Base-by-base conservation (phyloP, 352 stramenopile species). In the Thalassiosira hispida region DNA sequence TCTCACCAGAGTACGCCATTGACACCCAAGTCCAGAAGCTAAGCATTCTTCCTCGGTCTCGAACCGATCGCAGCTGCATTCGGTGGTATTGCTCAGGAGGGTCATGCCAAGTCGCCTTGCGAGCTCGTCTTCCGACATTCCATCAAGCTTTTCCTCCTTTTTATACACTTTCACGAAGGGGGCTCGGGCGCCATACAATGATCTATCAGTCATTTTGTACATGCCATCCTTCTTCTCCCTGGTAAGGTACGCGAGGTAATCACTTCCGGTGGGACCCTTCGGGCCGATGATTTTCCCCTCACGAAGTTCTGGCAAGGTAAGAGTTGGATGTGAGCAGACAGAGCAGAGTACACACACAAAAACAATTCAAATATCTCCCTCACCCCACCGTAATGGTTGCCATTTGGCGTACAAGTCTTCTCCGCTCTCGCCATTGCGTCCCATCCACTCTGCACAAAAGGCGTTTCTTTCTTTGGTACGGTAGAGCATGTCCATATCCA, bases 401-500 rank as follows among this genome's bases (percentile, higher is more conserved):
- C 66, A 20, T n/a, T 65, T 79, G 0, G 61, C 42, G 33, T 84
- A 84, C 11, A 84, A 52, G 62, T 84, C 57, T 63, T 85, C 64
- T 63, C 77, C 77, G 38, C 78, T 63, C 6, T 75, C 69, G 18
- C 77, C 77, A 53, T 81, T 74, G 51, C 65, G 42, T 18, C 72
- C 66, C 49, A 56, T 78, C 77, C 77, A 85, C 59, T 81, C 66
- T 27, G 72, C 51, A 47, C 77, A 85, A 57, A 81, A 85, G n/a
- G 12, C 35, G 64, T 85, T 75, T 20, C 77, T 61, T 20, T 66
- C 53, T 63, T 77, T 64, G 5, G 77, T 81, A 70, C 79, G 47
- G 27, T 81, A 85, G 11, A 85, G 29, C 61, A 85, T 85, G 52
- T 85, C 77, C 51, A 85, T 78, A 47, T 85, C 77, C n/a, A 79